Evolutionary conservation across 2,329 filamentous ascomycete species (phyloP).

Genomic region (Cucurbitaria berberidis): DNA sequence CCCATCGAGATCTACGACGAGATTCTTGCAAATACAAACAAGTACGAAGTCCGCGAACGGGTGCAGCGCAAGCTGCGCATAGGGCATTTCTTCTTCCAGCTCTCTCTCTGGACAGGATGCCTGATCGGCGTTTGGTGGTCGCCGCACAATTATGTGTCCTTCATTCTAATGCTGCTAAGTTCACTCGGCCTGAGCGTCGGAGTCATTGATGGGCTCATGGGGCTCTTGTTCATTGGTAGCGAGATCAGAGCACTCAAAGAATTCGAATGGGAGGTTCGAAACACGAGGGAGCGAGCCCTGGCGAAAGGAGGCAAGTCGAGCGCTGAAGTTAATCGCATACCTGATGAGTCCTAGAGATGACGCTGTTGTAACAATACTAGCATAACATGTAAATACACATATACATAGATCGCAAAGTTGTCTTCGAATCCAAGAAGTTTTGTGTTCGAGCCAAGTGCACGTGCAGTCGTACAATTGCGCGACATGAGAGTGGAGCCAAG

Average conservation of each 20-base stretch:
- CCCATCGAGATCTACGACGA: slow-evolving; percentile 67
- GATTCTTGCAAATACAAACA: slow-evolving; percentile 72
- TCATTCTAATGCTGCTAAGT: slow-evolving; percentile 79
- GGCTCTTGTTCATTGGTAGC: slow-evolving; percentile 82
- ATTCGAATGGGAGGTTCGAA: slow-evolving; percentile 86
- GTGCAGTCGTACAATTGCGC: slow-evolving; percentile 20
- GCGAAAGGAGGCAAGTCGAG: slow-evolving; percentile 10
- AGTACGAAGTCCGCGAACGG: slow-evolving; percentile 73
- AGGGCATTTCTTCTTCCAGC: slow-evolving; percentile 72
- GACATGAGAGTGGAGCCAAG: slow-evolving; percentile 19
- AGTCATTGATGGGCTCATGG: slow-evolving; percentile 82
- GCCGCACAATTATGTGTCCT: slow-evolving; percentile 75
- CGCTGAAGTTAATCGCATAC: background rate
- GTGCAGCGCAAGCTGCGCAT: slow-evolving; percentile 74
- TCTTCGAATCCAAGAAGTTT: background rate
- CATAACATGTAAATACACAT: background rate
- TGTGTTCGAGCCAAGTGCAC: slow-evolving; percentile 12
- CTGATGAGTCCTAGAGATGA: slow-evolving; percentile 2
- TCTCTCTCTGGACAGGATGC: slow-evolving; percentile 74
- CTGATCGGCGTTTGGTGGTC: slow-evolving; percentile 87
- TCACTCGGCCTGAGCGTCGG: slow-evolving; percentile 79
- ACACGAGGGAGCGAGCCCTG: slow-evolving; percentile 37
- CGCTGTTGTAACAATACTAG: background rate
- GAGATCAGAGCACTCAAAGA: slow-evolving; percentile 85
- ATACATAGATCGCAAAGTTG: background rate